Base-by-base conservation (phyloP, 202 grass and related monocot species). In the Musa balbisiana region DNA sequence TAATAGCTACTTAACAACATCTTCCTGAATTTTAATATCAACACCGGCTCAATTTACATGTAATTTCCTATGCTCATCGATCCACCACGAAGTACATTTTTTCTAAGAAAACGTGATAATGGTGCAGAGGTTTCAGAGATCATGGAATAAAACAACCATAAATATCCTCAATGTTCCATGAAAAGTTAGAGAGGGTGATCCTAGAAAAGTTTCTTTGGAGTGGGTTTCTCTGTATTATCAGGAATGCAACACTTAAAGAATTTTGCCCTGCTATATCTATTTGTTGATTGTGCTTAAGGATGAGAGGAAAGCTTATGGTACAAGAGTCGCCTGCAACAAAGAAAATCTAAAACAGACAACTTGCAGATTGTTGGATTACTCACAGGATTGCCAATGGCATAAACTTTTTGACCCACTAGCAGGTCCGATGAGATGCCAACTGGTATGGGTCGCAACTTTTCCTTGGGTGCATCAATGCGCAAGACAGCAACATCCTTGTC, bases 401-500 rank as follows among this genome's bases (percentile, higher is more conserved):
- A 98, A 72, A 98, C 95, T 92, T 98, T 98, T 83, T 98, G 95
- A 68, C 95, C 91, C 9, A 98, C 95, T 62, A 99, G 73, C 76
- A 99, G 79, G 73, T 99, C 87, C 50, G 91, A 85, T 75, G 95
- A 99, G 17, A 99, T 71, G n/a, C 95, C 95, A 79, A 99, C 24
- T 49, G 95, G 95, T 76, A 98, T 77, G 55, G 95, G 95, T 43
- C 95, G 91, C 80, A 98, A 86, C 83, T 98, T 98, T 68, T 94
- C 85, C 55, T 87, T 94, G 78, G 89, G 87, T 74, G 91, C 91
- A 88, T 94, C 73, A 76, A 99, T 88, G 81, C 85, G 79, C 84
- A 98, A 84, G 62, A 98, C 94, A 71, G 91, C 94, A 68, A 98
- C 94, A 73, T 98, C 94, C 84, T 98, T 98, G 80, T 98, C 94